phyloP scores from a whole-genome alignment of 768 basidiomycete species.

The Collybiopsis luxurians region DNA sequence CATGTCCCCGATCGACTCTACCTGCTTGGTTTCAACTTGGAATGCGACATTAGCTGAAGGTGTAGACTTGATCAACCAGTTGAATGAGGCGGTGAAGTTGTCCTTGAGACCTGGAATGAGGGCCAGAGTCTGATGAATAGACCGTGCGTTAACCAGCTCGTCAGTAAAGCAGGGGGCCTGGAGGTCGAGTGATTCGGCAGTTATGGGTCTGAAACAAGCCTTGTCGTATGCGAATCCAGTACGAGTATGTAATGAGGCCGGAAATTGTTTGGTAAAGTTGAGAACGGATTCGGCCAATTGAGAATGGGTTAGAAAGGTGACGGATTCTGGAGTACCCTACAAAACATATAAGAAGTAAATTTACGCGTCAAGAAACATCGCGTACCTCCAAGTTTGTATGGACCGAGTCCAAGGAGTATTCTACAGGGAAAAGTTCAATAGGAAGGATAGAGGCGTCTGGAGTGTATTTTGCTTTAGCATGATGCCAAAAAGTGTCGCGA shows the following conservation, averaged over 20 bases:
- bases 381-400: neutral
- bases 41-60: conserved; percentile 45
- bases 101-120: conserved; percentile 50
- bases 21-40: conserved; percentile 40
- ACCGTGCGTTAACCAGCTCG: conserved; percentile 29
- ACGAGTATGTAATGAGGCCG: conserved; percentile 30
- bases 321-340: conserved; percentile 26
- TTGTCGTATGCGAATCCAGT: conserved; percentile 47
- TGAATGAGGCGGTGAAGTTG: conserved; percentile 44
- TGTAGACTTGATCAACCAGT: conserved; percentile 24
- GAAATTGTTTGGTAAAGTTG: conserved; percentile 50
- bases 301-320: conserved; percentile 30
- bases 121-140: conserved; percentile 46
- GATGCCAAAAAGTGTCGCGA: conserved; percentile 50
- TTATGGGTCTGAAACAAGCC: conserved; percentile 44
- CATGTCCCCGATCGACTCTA: conserved; percentile 65
- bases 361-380: neutral
- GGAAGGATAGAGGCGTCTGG: conserved; percentile 28
- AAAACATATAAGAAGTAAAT: conserved; percentile 1
- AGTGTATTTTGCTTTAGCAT: conserved; percentile 23
- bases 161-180: conserved; percentile 39
- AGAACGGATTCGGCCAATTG: conserved; percentile 40
- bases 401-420: conserved; percentile 50
- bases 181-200: conserved; percentile 12
- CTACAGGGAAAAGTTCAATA: conserved; percentile 74